phyloP scores from a whole-genome alignment of 306 rosid species.

The Begonia masoniana region DNA sequence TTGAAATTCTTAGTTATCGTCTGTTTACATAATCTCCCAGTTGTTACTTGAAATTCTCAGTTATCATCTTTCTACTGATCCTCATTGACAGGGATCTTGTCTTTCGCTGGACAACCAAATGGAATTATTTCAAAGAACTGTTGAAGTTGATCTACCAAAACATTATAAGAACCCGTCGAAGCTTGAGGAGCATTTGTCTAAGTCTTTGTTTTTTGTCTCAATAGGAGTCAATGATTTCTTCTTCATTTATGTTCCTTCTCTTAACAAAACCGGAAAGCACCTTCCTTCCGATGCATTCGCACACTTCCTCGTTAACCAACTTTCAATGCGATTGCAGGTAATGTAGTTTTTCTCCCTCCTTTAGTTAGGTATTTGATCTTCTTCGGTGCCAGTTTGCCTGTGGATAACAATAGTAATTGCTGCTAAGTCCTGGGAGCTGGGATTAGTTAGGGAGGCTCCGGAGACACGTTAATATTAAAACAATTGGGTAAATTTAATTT shows the following conservation, averaged over 20 bases:
- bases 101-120: not conserved
- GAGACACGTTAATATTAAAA: too few relatives aligned
- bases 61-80: not conserved
- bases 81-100: not conserved
- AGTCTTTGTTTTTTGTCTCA: not conserved
- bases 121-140: not conserved
- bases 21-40: too few relatives aligned
- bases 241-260: not conserved
- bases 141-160: not conserved
- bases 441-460: too few relatives aligned
- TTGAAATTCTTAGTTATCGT: too few relatives aligned
- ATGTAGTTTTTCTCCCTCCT: not conserved
- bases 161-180: not conserved
- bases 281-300: not conserved
- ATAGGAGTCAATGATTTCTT: not conserved
- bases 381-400: too few relatives aligned
- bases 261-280: not conserved
- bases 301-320: not conserved
- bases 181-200: not conserved
- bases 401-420: too few relatives aligned
- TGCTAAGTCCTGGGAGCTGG: too few relatives aligned
- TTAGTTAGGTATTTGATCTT: too few relatives aligned
- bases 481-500: too few relatives aligned
- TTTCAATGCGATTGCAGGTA: slow-evolving; percentile 3
- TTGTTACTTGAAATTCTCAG: too few relatives aligned